Evolutionary conservation across 139 green algal genomes (phyloP).

Genomic region (Coelastrella sp.): DNA sequence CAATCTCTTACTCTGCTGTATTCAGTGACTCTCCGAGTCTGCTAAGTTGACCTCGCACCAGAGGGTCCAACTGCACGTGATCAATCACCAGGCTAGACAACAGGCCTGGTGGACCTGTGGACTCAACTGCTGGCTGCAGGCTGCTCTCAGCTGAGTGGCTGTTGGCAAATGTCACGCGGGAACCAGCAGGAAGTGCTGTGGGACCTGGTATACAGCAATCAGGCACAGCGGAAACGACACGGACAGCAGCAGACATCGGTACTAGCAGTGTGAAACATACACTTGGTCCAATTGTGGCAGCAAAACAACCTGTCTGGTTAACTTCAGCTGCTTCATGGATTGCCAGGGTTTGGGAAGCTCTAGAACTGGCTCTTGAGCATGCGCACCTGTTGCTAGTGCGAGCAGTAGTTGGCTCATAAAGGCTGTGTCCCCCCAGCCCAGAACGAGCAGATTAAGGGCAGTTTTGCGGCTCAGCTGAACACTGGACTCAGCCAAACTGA

Average conservation of each 20-base stretch:
- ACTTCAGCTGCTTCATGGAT: no score
- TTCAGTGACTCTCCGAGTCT: no score
- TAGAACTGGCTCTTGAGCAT: not conserved
- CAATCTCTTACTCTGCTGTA: no score
- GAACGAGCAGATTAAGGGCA: constrained; percentile 3
- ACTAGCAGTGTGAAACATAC: no score
- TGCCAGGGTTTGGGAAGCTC: no score
- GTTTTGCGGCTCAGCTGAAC: not conserved
- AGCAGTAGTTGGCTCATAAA: constrained; percentile 25
- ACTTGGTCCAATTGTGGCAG: not conserved
- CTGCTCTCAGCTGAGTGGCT: not conserved
- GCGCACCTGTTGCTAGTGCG: constrained; percentile 7
- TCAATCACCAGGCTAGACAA: not conserved
- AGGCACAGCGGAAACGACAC: not conserved
- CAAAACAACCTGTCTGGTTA: no score
- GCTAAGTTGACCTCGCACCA: not conserved
- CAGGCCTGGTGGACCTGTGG: not conserved
- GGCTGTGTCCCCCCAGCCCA: constrained; percentile 2
- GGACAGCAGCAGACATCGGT: not conserved
- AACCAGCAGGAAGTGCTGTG: constrained; percentile 16
- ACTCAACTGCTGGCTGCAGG: not conserved
- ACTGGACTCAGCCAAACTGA: not conserved
- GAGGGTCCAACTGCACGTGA: constrained; percentile 20
- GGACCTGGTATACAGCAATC: no score
- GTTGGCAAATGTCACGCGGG: constrained; percentile 25